phyloP scores from a whole-genome alignment of 352 stramenopile species.

The Globisporangium solare region DNA sequence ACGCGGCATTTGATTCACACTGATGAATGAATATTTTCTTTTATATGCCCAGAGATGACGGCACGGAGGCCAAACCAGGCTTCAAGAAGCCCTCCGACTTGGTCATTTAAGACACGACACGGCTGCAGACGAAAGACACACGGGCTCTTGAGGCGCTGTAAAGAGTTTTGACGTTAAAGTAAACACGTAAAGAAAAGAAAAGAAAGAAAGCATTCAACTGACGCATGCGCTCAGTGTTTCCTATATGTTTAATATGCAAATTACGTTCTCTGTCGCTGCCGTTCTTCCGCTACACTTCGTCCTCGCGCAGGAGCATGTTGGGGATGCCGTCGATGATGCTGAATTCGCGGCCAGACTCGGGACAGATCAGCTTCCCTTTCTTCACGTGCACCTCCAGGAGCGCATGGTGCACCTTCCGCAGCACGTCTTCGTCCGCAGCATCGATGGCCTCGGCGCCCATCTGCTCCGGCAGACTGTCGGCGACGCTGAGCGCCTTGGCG shows the following conservation, averaged over 20 bases:
- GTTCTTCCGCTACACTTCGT: slow-evolving; percentile 72
- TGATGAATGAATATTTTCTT: too few relatives aligned
- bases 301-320: slow-evolving; percentile 95
- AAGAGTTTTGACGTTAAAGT: slow-evolving; percentile 2
- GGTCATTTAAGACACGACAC: slow-evolving; percentile 37
- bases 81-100: slow-evolving; percentile 64
- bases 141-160: neutral
- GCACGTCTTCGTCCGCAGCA: slow-evolving; percentile 53
- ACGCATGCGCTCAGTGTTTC: neutral
- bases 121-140: neutral
- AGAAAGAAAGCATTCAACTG: slow-evolving; percentile 1
- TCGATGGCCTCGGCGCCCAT: slow-evolving; percentile 33
- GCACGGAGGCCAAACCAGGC: slow-evolving; percentile 24
- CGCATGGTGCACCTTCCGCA: slow-evolving; percentile 87
- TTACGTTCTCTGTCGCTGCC: neutral
- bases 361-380: slow-evolving; percentile 94
- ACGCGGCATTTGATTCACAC: too few relatives aligned
- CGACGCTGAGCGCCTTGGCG: slow-evolving; percentile 63
- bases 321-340: slow-evolving; percentile 96
- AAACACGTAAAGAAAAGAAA: slow-evolving; percentile 1
- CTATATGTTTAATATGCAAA: slow-evolving; percentile 24
- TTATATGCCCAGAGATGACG: slow-evolving; percentile 20
- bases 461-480: slow-evolving; percentile 61
- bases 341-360: slow-evolving; percentile 95
- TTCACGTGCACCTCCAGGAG: slow-evolving; percentile 95